A percentile compares a stretch with the other conserved stretches of the same genome.
These are phyloP conservation scores for Albatrellus ellisii DNA, from an alignment of 768 basidiomycete genomes.

Conservation along the genomic window DNA sequence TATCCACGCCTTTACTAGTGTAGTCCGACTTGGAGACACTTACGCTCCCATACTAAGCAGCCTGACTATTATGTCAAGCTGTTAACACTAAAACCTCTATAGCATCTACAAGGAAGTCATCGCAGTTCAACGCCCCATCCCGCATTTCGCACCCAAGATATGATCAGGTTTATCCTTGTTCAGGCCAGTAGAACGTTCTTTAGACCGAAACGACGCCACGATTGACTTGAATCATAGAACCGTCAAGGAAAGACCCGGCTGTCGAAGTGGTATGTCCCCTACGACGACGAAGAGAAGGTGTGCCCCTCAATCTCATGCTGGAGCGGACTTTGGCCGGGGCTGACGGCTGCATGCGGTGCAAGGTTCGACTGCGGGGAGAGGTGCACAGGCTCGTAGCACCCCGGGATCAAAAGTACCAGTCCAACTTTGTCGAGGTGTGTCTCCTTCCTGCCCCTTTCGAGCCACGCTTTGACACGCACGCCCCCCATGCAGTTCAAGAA, in stretches of 20 bases:
- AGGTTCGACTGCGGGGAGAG: constrained; percentile 92
- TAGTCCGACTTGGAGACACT: too few relatives aligned
- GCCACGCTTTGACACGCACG: constrained; percentile 4
- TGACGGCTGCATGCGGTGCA: neutral
- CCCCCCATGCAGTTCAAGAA: constrained; percentile 67
- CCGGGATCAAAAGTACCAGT: constrained; percentile 96
- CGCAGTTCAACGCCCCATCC: too few relatives aligned
- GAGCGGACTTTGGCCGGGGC: too few relatives aligned
- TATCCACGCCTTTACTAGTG: too few relatives aligned
- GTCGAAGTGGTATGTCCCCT: constrained; percentile 98
- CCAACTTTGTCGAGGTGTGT: constrained; percentile 94
- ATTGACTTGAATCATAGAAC: constrained; percentile 43
- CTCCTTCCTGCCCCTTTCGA: neutral
- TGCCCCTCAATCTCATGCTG: neutral
- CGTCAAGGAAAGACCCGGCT: constrained; percentile 96
- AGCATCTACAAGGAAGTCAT: too few relatives aligned
- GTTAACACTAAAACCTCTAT: too few relatives aligned
- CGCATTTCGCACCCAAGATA: too few relatives aligned
- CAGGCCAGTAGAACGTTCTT: constrained; percentile 41
- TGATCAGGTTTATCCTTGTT: constrained; percentile 97
- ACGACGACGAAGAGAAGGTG: constrained; percentile 98
- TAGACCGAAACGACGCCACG: neutral
- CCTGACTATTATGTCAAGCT: too few relatives aligned
- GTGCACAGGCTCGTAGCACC: constrained; percentile 95
- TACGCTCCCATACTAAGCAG: too few relatives aligned